A percentile compares a stretch with the other conserved stretches of the same genome.
Conservation (phyloP, 495 filamentous ascomycete genomes). For the Neurospora sp. region DNA sequence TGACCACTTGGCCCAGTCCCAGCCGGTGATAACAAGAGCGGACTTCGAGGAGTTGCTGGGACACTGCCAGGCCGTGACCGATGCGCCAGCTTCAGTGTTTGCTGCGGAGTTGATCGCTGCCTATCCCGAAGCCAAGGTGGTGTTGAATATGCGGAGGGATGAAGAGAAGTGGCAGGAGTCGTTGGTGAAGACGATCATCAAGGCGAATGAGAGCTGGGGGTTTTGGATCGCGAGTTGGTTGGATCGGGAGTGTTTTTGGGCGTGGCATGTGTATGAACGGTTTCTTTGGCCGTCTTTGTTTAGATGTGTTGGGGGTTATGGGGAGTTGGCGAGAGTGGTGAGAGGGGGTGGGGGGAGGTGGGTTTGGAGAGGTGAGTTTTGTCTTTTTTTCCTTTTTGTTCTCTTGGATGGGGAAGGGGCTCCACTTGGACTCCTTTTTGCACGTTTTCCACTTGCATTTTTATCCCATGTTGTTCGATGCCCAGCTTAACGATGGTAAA, state of each 20-base stretch:
- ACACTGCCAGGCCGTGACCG: conserved; percentile 31
- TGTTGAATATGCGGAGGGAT: conserved; percentile 30
- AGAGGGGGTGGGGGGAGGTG: conserved; percentile 10
- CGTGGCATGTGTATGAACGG: conserved; percentile 18
- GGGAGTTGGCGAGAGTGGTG: conserved; percentile 12
- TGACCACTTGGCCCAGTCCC: background rate
- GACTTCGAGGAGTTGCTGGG: conserved; percentile 40
- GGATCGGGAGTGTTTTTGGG: conserved; percentile 18
- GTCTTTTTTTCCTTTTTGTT: background rate
- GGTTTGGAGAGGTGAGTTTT: conserved; percentile 11
- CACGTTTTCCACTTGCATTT: background rate
- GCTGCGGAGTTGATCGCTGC: conserved; percentile 30
- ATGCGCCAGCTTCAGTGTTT: conserved; percentile 33
- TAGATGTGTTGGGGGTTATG: conserved; percentile 8
- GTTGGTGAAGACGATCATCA: conserved; percentile 11
- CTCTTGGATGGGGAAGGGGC: background rate
- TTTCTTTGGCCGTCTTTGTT: conserved; percentile 20
- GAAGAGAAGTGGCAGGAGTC: conserved; percentile 31
- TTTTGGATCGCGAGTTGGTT: conserved; percentile 15
- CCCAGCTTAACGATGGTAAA: too few relatives aligned
- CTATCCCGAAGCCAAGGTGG: conserved; percentile 38
- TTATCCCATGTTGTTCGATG: too few relatives aligned
- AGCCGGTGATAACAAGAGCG: conserved; percentile 32
- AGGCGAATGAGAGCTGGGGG: conserved; percentile 14
- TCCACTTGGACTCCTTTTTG: background rate